Percentiles rank a stretch among this genome's conserved stretches.
Conservation (phyloP, 177 flowering plant genomes). For the Telopea speciosissima region DNA sequence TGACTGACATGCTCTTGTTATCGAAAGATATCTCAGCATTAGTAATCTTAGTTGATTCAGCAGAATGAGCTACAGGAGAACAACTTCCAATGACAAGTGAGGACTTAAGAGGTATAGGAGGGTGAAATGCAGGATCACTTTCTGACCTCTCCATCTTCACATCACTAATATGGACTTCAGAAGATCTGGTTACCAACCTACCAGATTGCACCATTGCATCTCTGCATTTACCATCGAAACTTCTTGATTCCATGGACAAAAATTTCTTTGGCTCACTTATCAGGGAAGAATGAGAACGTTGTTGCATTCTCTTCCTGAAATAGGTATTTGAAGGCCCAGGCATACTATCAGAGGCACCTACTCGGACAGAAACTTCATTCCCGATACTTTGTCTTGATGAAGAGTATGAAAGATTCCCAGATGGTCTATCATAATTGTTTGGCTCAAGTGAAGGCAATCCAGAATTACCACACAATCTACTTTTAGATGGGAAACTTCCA, state of each 20-base stretch:
- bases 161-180: constrained; percentile 9
- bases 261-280: constrained; percentile 15
- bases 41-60: constrained; percentile 21
- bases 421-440: constrained; percentile 7
- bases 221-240: constrained; percentile 19
- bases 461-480: constrained; percentile 10
- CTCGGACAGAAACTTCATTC: constrained; percentile 23
- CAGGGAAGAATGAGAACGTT: constrained; percentile 17
- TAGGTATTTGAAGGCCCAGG: constrained; percentile 13
- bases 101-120: constrained; percentile 4
- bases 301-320: constrained; percentile 14
- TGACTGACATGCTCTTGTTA: constrained; percentile 20
- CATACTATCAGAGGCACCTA: constrained; percentile 14
- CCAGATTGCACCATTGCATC: constrained; percentile 16
- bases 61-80: constrained; percentile 12
- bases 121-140: constrained; percentile 3
- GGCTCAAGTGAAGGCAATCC: constrained; percentile 18
- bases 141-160: constrained; percentile 12
- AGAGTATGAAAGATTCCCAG: constrained; percentile 7
- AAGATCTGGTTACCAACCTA: constrained; percentile 4
- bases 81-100: constrained; percentile 16
- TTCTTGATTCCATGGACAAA: constrained; percentile 21
- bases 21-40: constrained; percentile 21
- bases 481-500: constrained; percentile 11
- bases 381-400: constrained; percentile 10